Base-by-base conservation (phyloP, 2,329 filamentous ascomycete genomes). In the Aureobasidium subglaciale region DNA sequence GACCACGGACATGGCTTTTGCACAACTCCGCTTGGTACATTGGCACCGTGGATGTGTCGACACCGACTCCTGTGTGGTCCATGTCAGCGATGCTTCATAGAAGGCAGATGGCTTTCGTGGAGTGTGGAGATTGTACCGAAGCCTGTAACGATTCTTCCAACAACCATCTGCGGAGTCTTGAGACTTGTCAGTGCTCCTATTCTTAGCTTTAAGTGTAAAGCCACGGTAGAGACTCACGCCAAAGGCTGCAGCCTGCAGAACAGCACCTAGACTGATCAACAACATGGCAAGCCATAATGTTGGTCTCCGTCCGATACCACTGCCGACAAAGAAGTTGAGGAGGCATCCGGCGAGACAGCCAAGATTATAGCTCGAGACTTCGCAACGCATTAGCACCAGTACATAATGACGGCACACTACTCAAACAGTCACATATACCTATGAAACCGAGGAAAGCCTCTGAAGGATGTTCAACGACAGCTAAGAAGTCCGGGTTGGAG, bases 271-370 rank as follows among this genome's bases (percentile, higher is more conserved):
- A 37, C 42, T 67, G 40, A 68, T 67, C 62, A 65, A 68, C 1
- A 63, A 58, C 66, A 68, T 68, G 15, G 66, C 67, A 24, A 67
- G 65, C 65, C 65, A 68, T 63, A 68, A 66, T 1, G 66, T 65
- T 22, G 65, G 48, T 43, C 65, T 61, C 27, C 67, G 50, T 2
- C 67, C 67, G 3, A 64, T 66, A 38, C 61, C 62, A 40, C 67
- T 65, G 35, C 66, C 67, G 10, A 66, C 64, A 1, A 64, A 50
- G 41, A 69, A 68, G 6, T 56, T 61, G 0, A 68, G 48, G 13
- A 69, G 62, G 45, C 65, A 68, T 27, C 67, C 67, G 0, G 61
- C 59, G n/a, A 68, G 67, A 15, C 67, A 69, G 16, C 65, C 67
- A 1, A 69, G 56, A 22, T 68, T 68, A 45, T 69, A 69, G 8